These are phyloP conservation scores for Mariannaea sp. DNA, from an alignment of 2,329 filamentous ascomycete genomes.

Conservation along the genomic window DNA sequence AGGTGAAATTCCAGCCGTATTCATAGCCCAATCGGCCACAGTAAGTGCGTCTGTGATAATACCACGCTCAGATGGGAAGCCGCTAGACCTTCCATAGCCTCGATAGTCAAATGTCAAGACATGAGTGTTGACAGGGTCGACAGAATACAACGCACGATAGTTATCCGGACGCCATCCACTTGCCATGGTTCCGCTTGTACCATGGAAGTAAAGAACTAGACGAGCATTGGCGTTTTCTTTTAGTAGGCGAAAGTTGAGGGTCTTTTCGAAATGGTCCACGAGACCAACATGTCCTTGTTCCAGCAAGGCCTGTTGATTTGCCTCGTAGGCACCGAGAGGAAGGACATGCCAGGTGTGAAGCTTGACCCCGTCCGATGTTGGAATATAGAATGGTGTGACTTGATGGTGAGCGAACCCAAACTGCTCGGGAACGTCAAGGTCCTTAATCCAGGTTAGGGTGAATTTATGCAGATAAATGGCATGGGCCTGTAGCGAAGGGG, in stretches of 20 bases:
- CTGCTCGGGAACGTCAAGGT: constrained; percentile 66
- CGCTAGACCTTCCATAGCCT: constrained; percentile 60
- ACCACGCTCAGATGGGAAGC: constrained; percentile 59
- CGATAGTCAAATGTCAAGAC: constrained; percentile 65
- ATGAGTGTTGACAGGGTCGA: constrained; percentile 57
- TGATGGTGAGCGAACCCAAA: constrained; percentile 74
- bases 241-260: constrained; percentile 49
- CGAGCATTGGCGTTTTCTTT: constrained; percentile 50
- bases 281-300: constrained; percentile 27
- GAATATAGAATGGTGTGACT: constrained; percentile 70
- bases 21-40: constrained; percentile 58
- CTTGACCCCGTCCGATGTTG: constrained; percentile 66
- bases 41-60: constrained; percentile 58
- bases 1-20: constrained; percentile 56
- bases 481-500: constrained; percentile 28
- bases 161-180: constrained; percentile 59
- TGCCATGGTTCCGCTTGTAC: constrained; percentile 59
- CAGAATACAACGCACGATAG: constrained; percentile 60
- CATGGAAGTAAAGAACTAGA: constrained; percentile 59
- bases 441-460: constrained; percentile 52
- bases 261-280: constrained; percentile 17
- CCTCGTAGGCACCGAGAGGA: constrained; percentile 54
- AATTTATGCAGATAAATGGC: constrained; percentile 56
- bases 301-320: constrained; percentile 52
- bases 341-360: constrained; percentile 77